Evolutionary conservation across 2,329 filamentous ascomycete species (phyloP).

Genomic region (Leptographium wingfieldii): DNA sequence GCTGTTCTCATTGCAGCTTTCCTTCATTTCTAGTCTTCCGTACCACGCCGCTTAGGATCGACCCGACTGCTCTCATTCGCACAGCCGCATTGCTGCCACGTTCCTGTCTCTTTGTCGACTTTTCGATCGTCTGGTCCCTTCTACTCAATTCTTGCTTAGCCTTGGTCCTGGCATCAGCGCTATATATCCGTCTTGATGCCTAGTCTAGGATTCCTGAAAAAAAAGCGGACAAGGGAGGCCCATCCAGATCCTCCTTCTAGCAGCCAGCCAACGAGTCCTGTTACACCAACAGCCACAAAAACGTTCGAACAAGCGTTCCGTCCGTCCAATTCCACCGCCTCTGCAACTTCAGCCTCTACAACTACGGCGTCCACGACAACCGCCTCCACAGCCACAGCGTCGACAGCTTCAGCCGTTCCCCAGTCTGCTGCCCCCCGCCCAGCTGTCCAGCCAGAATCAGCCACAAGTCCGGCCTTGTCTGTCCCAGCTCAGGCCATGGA

Average conservation of each 20-base stretch:
- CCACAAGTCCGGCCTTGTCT: slow-evolving; percentile 15
- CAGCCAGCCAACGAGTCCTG: slow-evolving; percentile 51
- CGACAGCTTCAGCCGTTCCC: slow-evolving; percentile 13
- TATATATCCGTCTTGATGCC: slow-evolving; percentile 50
- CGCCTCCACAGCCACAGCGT: slow-evolving; percentile 8
- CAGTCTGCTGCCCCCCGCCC: not conserved
- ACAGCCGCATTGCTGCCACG: not conserved
- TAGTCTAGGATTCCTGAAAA: slow-evolving; percentile 92
- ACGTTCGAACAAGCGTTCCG: slow-evolving; percentile 32
- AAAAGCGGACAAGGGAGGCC: slow-evolving; percentile 94
- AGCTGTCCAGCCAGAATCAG: slow-evolving; percentile 19
- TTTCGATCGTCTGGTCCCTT: not conserved
- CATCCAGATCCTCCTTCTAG: slow-evolving; percentile 55
- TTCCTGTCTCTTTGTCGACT: not conserved
- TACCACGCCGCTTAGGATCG: not conserved
- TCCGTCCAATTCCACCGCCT: slow-evolving; percentile 17
- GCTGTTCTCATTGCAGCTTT: not conserved
- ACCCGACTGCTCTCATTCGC: not conserved
- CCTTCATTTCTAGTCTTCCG: not conserved
- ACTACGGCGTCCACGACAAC: slow-evolving; percentile 12
- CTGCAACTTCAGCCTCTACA: slow-evolving; percentile 3
- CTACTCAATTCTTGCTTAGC: no score
- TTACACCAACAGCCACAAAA: slow-evolving; percentile 44
- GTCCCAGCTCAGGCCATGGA: slow-evolving; percentile 18
- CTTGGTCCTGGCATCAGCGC: not conserved